A percentile compares a stretch with the other conserved stretches of the same genome.
These are phyloP conservation scores for Paecilomyces variotii DNA, from an alignment of 2,329 filamentous ascomycete species.

Conservation along the genomic window DNA sequence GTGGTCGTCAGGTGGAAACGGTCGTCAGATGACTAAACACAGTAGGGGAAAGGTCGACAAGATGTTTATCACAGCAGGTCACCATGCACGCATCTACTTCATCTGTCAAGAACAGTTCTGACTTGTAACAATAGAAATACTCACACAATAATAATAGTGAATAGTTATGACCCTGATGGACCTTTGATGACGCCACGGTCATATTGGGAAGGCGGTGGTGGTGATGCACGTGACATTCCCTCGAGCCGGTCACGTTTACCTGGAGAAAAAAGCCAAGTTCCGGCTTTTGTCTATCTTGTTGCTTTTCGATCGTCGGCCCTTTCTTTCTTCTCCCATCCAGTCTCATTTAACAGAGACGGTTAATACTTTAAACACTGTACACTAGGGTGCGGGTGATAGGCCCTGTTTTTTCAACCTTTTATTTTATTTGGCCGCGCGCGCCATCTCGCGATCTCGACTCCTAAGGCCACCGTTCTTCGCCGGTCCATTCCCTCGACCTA, in stretches of 20 bases:
- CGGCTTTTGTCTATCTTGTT: constrained; percentile 1
- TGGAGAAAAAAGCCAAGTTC: neutral
- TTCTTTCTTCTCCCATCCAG: neutral
- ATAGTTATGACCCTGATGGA: too few species aligned
- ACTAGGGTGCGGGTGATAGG: neutral
- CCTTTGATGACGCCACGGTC: neutral
- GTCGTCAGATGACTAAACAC: too few species aligned
- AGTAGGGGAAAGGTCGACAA: too few species aligned
- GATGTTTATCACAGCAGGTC: too few species aligned
- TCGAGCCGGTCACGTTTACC: neutral
- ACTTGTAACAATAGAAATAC: too few species aligned
- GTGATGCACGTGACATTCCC: neutral
- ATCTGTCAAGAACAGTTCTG: too few species aligned
- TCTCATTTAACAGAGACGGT: neutral
- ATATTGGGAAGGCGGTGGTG: neutral
- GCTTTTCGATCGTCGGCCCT: neutral
- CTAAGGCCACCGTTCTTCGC: neutral
- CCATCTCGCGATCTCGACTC: neutral
- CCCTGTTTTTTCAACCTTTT: neutral
- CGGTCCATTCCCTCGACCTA: neutral
- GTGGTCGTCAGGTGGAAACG: too few species aligned
- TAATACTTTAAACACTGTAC: neutral
- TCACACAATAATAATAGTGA: too few species aligned
- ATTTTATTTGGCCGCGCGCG: neutral
- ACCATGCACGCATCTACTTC: too few species aligned